Conservation (phyloP, 2,329 filamentous ascomycete species). For the Claviceps citrina region DNA sequence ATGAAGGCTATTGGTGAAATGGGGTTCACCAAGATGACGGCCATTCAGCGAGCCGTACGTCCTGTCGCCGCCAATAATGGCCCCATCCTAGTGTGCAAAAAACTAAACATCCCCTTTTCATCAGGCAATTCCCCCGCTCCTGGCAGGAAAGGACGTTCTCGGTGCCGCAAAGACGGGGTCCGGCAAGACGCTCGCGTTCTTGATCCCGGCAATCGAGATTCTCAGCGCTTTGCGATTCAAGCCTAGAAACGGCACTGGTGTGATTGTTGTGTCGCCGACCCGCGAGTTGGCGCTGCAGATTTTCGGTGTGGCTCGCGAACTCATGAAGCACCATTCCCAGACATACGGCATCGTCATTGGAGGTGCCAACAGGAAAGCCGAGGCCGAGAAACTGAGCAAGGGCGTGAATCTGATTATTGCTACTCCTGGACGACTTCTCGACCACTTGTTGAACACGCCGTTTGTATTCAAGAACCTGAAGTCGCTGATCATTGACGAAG, state of each 20-base stretch:
- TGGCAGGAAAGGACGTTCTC: constrained; percentile 82
- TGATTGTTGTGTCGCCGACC: constrained; percentile 83
- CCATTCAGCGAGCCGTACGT: constrained; percentile 59
- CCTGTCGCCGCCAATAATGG: background rate
- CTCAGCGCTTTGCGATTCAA: constrained; percentile 82
- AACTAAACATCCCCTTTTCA: background rate
- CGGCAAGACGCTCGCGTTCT: constrained; percentile 87
- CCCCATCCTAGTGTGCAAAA: too few species aligned
- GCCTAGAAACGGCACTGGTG: constrained; percentile 82
- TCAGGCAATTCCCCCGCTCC: constrained; percentile 63
- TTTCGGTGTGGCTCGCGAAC: constrained; percentile 82
- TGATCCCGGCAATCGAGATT: constrained; percentile 91
- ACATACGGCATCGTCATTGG: constrained; percentile 95
- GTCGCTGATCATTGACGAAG: constrained; percentile 88
- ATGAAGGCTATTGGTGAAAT: constrained; percentile 78
- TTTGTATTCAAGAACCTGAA: constrained; percentile 90
- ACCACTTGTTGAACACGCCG: constrained; percentile 85
- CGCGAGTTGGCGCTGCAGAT: constrained; percentile 91
- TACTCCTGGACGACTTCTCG: constrained; percentile 79
- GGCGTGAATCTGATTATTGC: constrained; percentile 91
- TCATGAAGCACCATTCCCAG: constrained; percentile 85
- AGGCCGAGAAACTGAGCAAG: constrained; percentile 86
- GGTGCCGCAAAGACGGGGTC: constrained; percentile 93
- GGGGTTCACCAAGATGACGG: constrained; percentile 91
- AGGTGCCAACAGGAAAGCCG: constrained; percentile 76